Evolutionary conservation across 2,329 filamentous ascomycete genomes (phyloP).

Genomic region (Aspergillus sp.): DNA sequence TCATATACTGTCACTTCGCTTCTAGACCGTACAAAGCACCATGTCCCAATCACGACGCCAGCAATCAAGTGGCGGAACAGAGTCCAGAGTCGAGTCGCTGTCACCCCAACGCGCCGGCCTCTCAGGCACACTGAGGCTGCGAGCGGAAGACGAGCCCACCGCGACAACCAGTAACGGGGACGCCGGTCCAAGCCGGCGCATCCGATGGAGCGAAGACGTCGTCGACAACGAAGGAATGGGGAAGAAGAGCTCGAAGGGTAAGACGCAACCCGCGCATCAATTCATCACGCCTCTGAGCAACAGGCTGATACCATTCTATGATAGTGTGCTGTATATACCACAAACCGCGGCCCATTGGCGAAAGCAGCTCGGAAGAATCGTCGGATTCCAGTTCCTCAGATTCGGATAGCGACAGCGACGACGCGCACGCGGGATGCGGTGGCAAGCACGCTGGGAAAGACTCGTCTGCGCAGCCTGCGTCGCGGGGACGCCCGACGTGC

Average conservation of each 20-base stretch:
- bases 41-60: conserved; percentile 39
- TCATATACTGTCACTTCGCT: background rate
- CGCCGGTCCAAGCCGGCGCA: conserved; percentile 55
- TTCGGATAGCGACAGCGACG: conserved; percentile 44
- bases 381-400: conserved; percentile 55
- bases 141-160: conserved; percentile 23
- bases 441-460: conserved; percentile 7
- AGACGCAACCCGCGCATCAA: background rate
- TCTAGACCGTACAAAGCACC: background rate
- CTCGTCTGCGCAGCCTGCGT: conserved; percentile 16
- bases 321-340: conserved; percentile 99
- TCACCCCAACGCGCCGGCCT: conserved; percentile 23
- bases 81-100: conserved; percentile 27
- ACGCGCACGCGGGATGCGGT: too few relatives aligned
- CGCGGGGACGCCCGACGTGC: conserved; percentile 14
- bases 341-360: conserved; percentile 74
- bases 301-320: background rate
- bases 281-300: too few relatives aligned
- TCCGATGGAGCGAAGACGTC: conserved; percentile 90
- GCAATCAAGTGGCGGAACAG: conserved; percentile 19
- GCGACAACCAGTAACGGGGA: conserved; percentile 10
- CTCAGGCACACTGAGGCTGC: conserved; percentile 30
- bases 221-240: conserved; percentile 94
- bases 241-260: conserved; percentile 92
- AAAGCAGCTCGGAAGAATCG: conserved; percentile 65